These are phyloP conservation scores for Coprinellus micaceus DNA, from an alignment of 768 basidiomycete genomes.

Conservation along the genomic window DNA sequence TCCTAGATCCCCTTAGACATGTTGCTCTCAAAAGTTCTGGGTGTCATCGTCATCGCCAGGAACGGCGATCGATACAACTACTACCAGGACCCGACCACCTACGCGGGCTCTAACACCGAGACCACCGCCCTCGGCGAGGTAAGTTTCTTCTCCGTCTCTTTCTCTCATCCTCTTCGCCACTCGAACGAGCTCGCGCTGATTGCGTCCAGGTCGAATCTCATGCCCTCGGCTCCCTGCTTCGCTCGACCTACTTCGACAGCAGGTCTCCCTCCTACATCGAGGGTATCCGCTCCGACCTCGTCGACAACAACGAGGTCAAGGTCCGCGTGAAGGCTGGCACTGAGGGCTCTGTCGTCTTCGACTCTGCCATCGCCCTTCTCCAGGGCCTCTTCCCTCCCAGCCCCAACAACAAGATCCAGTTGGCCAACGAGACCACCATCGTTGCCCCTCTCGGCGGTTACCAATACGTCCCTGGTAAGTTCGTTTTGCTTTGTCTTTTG, in stretches of 20 bases:
- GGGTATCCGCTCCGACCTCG: slow-evolving; percentile 62
- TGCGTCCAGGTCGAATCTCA: slow-evolving; percentile 58
- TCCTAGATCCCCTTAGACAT: slow-evolving; percentile 21
- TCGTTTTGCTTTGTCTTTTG: neutral
- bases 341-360: slow-evolving; percentile 83
- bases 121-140: slow-evolving; percentile 78
- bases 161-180: neutral
- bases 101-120: slow-evolving; percentile 58
- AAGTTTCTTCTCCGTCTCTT: slow-evolving; percentile 16
- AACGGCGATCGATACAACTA: slow-evolving; percentile 72
- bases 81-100: slow-evolving; percentile 69
- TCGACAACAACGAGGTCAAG: slow-evolving; percentile 69
- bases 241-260: slow-evolving; percentile 61
- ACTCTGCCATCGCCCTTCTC: slow-evolving; percentile 78
- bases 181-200: slow-evolving; percentile 7
- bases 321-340: slow-evolving; percentile 80
- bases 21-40: slow-evolving; percentile 62
- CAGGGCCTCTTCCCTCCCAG: slow-evolving; percentile 88
- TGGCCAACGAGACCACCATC: slow-evolving; percentile 75
- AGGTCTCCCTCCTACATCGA: slow-evolving; percentile 67
- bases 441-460: slow-evolving; percentile 76
- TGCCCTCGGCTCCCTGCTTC: slow-evolving; percentile 58
- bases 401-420: slow-evolving; percentile 61
- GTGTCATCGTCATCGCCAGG: slow-evolving; percentile 73
- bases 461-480: slow-evolving; percentile 77